Base-by-base conservation (phyloP, 23 red algal genomes). In the Gracilariopsis chorda region DNA sequence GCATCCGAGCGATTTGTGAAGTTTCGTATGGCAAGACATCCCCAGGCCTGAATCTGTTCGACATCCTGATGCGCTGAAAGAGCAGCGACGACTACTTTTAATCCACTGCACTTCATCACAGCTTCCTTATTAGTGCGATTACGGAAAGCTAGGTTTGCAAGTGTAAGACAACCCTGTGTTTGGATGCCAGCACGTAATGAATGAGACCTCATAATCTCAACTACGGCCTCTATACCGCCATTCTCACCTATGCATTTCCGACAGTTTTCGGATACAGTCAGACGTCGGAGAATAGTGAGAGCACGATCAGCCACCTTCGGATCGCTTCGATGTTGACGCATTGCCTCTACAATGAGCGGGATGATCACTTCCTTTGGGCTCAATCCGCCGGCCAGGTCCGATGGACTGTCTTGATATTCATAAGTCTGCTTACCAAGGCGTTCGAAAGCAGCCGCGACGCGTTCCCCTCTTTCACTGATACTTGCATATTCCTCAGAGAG, bases 31-130 rank as follows among this genome's bases (percentile, higher is more conserved):
- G 88, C 88, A 68, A 91, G 68, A 60, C 88, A 91, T 28, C 88
- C 88, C 88, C 88, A 91, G 10, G 88, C 77, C 44, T 91, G 88
- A 78, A 91, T 74, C 27, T 91, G 74, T 32, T 91, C 88, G 4
- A 73, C 88, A 32, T 73, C 59, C 28, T 25, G 36, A 82, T 91
- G 88, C 19, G 35, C 47, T 4, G 88, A 91, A 48, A 91, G 57
- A 7, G 88, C 75, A 2, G 52, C 88, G 40, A 91, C 88, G 44
- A 91, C 43, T 7, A 75, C 88, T 76, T 71, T 51, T 8, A 91
- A 44, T 24, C 75, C 88, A 19, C 56, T 62, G 48, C 88, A 91
- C 44, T 82, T 49, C 42, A 91, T 62, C 19, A 82, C 63, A 19
- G 58, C 62, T 14, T 82, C 63, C 58, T 91, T 91, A 64, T 91